Conservation (phyloP, 768 basidiomycete genomes). For the Hypsizygus marmoreus region DNA sequence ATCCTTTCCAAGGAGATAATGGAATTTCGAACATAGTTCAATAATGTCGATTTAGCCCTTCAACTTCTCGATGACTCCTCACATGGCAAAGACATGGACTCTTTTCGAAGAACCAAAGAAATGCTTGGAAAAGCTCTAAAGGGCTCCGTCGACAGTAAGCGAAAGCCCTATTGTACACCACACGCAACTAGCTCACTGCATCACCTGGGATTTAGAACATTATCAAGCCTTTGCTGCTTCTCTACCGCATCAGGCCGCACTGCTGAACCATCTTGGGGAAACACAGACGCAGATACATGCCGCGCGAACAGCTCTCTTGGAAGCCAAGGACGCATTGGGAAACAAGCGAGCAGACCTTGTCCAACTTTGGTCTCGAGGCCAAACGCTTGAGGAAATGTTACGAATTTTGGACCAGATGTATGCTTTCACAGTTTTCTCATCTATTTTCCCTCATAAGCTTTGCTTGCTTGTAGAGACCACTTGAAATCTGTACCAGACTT, state of each 20-base stretch:
- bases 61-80: slow-evolving; percentile 82
- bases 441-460: slow-evolving; percentile 16
- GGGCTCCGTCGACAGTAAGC: slow-evolving; percentile 87
- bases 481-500: slow-evolving; percentile 89
- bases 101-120: slow-evolving; percentile 75
- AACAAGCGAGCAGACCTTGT: slow-evolving; percentile 87
- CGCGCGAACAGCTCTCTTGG: slow-evolving; percentile 69
- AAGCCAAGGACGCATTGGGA: slow-evolving; percentile 78
- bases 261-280: slow-evolving; percentile 69
- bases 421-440: slow-evolving; percentile 24
- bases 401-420: slow-evolving; percentile 93
- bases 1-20: slow-evolving; percentile 4
- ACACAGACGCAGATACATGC: slow-evolving; percentile 76
- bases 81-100: slow-evolving; percentile 70
- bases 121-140: slow-evolving; percentile 80
- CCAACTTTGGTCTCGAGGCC: slow-evolving; percentile 86
- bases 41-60: slow-evolving; percentile 90
- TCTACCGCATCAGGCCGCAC: slow-evolving; percentile 83
- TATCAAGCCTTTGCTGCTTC: slow-evolving; percentile 96
- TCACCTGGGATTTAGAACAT: slow-evolving; percentile 54
- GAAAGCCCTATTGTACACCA: too few species aligned
- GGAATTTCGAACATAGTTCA: slow-evolving; percentile 59
- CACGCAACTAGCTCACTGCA: not conserved
- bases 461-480: slow-evolving; percentile 61
- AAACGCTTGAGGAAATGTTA: slow-evolving; percentile 95